Conservation (phyloP, 2,329 filamentous ascomycete species). For the Aspergillus sp. region DNA sequence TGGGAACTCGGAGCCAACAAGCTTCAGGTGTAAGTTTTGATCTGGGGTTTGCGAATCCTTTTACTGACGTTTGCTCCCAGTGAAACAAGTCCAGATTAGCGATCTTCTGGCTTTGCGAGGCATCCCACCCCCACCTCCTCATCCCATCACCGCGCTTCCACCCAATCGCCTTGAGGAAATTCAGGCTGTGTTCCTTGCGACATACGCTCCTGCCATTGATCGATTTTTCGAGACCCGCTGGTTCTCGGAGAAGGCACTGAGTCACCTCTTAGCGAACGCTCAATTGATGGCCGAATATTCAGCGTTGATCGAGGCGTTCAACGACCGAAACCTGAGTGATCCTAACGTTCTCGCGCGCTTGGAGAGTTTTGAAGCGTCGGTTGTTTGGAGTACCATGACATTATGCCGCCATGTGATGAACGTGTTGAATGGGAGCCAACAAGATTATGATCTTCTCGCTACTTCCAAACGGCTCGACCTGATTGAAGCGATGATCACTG, state of each 20-base stretch:
- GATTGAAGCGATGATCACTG: conserved; percentile 74
- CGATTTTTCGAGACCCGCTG: conserved; percentile 79
- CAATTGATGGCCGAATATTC: conserved; percentile 66
- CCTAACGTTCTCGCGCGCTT: conserved; percentile 38
- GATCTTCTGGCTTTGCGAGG: conserved; percentile 69
- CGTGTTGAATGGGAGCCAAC: conserved; percentile 35
- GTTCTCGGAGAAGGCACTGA: conserved; percentile 63
- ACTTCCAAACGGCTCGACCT: conserved; percentile 71
- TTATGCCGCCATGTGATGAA: conserved; percentile 49
- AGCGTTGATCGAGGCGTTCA: conserved; percentile 58
- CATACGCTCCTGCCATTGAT: conserved; percentile 74
- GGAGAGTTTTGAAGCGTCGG: conserved; percentile 58
- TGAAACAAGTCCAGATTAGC: conserved; percentile 69
- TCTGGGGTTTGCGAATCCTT: neutral
- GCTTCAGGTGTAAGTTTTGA: conserved; percentile 50
- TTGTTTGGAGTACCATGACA: conserved; percentile 60
- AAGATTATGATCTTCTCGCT: conserved; percentile 61
- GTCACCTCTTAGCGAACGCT: conserved; percentile 55
- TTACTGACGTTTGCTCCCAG: conserved; percentile 49
- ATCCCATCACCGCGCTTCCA: conserved; percentile 49
- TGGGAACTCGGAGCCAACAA: conserved; percentile 39
- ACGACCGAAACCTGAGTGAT: conserved; percentile 36
- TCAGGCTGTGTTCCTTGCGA: conserved; percentile 69
- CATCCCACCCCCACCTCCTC: conserved; percentile 57
- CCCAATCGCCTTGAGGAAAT: conserved; percentile 62